A percentile compares a stretch with the other conserved stretches of the same genome.
Conservation (phyloP, 495 filamentous ascomycete species). For the Rostrohypoxylon terebratum region DNA sequence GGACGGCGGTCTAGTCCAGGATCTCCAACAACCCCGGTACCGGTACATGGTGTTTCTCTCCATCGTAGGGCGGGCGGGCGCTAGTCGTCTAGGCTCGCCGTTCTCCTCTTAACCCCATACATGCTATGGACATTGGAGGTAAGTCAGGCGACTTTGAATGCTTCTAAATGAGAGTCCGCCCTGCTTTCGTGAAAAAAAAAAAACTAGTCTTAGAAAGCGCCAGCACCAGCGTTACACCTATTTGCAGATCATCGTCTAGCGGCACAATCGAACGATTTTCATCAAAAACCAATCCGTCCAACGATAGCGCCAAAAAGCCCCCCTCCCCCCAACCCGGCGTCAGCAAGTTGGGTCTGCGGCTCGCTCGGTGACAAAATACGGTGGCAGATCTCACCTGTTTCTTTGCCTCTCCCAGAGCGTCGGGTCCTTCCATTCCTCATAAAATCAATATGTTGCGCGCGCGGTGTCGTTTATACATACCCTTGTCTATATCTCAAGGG, state of each 20-base stretch:
- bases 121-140: neutral
- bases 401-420: neutral
- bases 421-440: neutral
- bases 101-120: neutral
- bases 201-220: constrained; percentile 2
- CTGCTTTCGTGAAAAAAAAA: neutral
- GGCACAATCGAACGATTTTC: constrained; percentile 8
- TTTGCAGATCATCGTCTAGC: constrained; percentile 15
- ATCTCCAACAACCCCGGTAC: neutral
- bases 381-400: neutral
- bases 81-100: neutral
- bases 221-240: neutral
- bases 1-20: neutral
- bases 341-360: neutral
- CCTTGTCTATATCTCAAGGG: neutral
- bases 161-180: neutral
- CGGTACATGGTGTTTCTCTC: neutral
- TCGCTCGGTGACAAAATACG: neutral
- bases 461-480: neutral
- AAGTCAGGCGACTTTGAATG: constrained; percentile 1
- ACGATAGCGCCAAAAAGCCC: neutral
- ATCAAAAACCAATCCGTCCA: neutral
- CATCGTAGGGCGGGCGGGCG: neutral
- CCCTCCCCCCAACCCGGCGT: neutral
- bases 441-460: neutral